These are phyloP conservation scores for Apocynum venetum DNA, from an alignment of 257 asterid genomes.

Conservation along the genomic window DNA sequence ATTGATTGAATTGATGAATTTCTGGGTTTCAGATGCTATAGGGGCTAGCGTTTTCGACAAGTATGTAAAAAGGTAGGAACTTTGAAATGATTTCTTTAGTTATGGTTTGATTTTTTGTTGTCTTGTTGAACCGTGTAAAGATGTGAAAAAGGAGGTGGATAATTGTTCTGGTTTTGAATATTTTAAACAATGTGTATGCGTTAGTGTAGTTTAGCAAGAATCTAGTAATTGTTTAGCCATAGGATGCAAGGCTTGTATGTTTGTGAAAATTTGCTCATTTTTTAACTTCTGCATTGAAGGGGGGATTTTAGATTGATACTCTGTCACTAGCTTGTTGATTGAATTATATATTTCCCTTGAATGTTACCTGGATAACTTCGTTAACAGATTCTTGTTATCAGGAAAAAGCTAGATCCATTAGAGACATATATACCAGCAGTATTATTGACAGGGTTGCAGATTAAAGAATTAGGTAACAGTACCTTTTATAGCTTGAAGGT, in stretches of 20 bases:
- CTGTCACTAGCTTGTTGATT: not conserved
- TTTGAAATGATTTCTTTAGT: not conserved
- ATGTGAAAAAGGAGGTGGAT: not conserved
- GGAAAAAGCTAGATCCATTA: conserved; percentile 96
- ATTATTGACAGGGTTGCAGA: conserved; percentile 77
- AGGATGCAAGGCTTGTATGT: not conserved
- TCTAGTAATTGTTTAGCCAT: not conserved
- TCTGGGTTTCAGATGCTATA: conserved; percentile 60
- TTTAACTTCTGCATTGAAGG: not conserved
- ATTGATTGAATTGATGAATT: conserved; percentile 5
- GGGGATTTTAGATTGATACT: not conserved
- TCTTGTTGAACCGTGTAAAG: not conserved
- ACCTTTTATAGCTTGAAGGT: not conserved
- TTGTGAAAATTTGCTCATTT: not conserved
- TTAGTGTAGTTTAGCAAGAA: not conserved
- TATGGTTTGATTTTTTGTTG: not conserved
- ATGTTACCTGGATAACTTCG: not conserved
- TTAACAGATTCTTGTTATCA: conserved; percentile 19
- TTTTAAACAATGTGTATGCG: not conserved
- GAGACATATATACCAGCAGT: conserved; percentile 92
- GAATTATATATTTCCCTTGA: not conserved
- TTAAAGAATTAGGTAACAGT: conserved; percentile 73
- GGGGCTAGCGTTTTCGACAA: conserved; percentile 60
- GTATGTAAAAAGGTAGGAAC: conserved; percentile 70
- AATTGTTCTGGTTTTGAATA: not conserved